Base-by-base conservation (phyloP, 257 asterid species). In the Nemophila menziesii region DNA sequence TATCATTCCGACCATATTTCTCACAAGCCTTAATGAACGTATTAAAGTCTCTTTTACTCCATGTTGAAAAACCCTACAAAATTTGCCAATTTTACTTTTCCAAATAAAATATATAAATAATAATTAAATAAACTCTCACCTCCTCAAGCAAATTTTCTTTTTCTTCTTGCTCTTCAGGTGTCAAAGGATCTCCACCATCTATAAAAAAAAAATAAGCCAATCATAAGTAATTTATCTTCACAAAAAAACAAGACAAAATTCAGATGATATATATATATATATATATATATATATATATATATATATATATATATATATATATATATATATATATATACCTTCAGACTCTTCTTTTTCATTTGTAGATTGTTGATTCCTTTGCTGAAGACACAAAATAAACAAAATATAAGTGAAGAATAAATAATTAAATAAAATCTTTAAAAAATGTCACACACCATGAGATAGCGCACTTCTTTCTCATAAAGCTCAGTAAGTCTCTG, bases 161-260 rank as follows among this genome's bases (percentile, higher is more conserved):
- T 46, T 90, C 99, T 66, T 90, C 94, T 79, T 85, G 94, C 74
- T 90, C 99, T 46, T 90, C 94, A 5, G 89, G 80, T 63, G 99
- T 85, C 78, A 85, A 73, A 22, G 96, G 99, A 33, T 90, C 99
- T 70, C 99, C 99, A 26, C 65, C 69, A 50, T 81, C 99, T 90
- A 62, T 37, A 46, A 20, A 44, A 42, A 47, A 2, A 29, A 5
- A 40, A 66, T 19, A 43, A n/a, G 50, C 38, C 34, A 22, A 43
- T 71, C 53, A 60, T 29, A 64, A 61, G 5, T 16, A n/a, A n/a
- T n/a, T n/a, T n/a, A 56, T 4, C 12, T 49, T 42, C 49, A 39
- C 49, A 21, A 10, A 43, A 36, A 60, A 17, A 29, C 9, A 7
- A 29, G 36, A 13, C 8, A 5, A 29, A 29, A 29, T 29, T 29